These are phyloP conservation scores for Cylindrotheca closterium DNA, from an alignment of 108 stramenopile species.

Conservation along the genomic window DNA sequence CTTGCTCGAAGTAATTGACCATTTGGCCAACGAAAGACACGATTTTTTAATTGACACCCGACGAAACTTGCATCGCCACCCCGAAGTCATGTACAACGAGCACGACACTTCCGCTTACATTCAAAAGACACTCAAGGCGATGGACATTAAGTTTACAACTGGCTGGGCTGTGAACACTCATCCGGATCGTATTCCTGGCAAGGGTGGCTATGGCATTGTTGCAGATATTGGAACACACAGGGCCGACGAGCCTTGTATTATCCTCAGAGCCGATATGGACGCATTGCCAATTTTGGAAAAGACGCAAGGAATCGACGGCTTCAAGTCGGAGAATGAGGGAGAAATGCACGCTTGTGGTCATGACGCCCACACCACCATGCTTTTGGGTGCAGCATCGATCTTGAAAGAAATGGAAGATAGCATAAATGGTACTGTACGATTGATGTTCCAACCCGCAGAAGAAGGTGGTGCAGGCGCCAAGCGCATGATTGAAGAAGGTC, in stretches of 20 bases:
- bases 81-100: constrained; percentile 83
- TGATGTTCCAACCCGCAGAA: constrained; percentile 86
- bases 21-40: constrained; percentile 22
- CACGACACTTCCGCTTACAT: constrained; percentile 57
- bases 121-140: constrained; percentile 47
- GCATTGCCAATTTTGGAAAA: constrained; percentile 85
- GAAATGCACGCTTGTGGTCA: constrained; percentile 96
- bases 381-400: constrained; percentile 80
- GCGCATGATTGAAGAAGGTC: constrained; percentile 89
- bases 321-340: constrained; percentile 53
- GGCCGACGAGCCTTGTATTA: constrained; percentile 62
- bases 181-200: constrained; percentile 38
- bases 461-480: constrained; percentile 90
- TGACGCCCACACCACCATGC: constrained; percentile 90
- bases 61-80: constrained; percentile 65
- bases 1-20: constrained; percentile 33
- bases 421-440: constrained; percentile 60
- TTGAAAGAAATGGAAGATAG: constrained; percentile 55
- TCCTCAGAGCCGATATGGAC: constrained; percentile 94
- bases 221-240: constrained; percentile 80
- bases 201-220: constrained; percentile 79
- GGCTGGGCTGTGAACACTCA: constrained; percentile 78
- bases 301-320: constrained; percentile 47
- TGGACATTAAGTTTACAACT: constrained; percentile 54
- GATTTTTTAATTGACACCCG: constrained; percentile 58